phyloP scores from a whole-genome alignment of 257 asterid species.

The Lycium ferocissimum region DNA sequence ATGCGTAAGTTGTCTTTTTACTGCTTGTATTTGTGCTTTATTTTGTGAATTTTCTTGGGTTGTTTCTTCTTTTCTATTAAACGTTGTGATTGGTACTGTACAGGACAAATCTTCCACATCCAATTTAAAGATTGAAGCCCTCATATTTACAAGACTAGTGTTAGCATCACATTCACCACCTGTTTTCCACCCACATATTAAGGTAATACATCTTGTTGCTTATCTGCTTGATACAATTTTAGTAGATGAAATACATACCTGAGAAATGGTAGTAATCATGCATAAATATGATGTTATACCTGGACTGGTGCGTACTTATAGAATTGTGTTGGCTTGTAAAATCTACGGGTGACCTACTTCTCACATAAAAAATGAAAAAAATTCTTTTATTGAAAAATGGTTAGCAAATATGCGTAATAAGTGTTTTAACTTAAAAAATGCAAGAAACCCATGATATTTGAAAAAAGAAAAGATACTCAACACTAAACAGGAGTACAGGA shows the following conservation, averaged over 20 bases:
- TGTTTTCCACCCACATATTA: conserved; percentile 93
- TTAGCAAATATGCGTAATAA: neutral
- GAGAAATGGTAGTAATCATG: neutral
- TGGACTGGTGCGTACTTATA: neutral
- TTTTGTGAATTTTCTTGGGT: conserved; percentile 14
- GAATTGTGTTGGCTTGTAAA: conserved; percentile 8
- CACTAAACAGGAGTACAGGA: neutral
- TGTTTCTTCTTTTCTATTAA: conserved; percentile 29
- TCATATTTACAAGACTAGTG: conserved; percentile 92
- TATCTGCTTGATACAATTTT: neutral
- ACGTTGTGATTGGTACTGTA: conserved; percentile 32
- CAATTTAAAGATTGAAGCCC: conserved; percentile 96
- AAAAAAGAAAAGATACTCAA: neutral
- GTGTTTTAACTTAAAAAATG: neutral
- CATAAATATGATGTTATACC: neutral
- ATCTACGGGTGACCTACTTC: neutral
- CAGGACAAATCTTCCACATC: conserved; percentile 99
- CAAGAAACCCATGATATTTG: neutral
- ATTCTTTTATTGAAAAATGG: neutral
- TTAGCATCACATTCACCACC: conserved; percentile 85
- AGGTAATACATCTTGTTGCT: conserved; percentile 57
- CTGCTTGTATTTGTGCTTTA: conserved; percentile 25
- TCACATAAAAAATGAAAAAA: neutral
- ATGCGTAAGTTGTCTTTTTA: conserved; percentile 62
- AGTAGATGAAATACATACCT: conserved; percentile 6